Base-by-base conservation (phyloP, 78 protist species). In the Protostelium mycophagum region DNA sequence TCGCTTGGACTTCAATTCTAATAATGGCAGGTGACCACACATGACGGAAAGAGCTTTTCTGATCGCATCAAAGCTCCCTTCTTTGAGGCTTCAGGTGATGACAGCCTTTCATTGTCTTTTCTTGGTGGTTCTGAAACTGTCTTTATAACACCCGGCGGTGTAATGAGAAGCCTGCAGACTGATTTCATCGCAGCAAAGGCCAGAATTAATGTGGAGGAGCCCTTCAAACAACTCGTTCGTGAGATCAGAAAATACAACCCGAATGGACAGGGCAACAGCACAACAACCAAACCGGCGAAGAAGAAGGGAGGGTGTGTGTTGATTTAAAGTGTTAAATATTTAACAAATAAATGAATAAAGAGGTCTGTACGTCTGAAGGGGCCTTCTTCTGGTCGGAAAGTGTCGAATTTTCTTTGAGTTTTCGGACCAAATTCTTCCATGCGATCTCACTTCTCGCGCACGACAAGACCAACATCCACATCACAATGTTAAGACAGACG, bases 121-220 rank as follows among this genome's bases (percentile, higher is more conserved):
- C 29, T 83, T 29, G 29, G 38, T 83, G 38, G 29, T 29, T 83
- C 84, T 83, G 38, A 29, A 29, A 29, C 29, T 83, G 38, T 83
- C 84, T 83, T 85, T 16, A 23, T 51, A 16, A 51, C 73, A 51
- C 16, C 16, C 16, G 5, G 31, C 73, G 16, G 5, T 16, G 83
- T 85, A 5, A 35, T 85, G n/a, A 5, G 16, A 23, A 5, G 34
- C 86, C 86, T 23, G 5, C 91, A 91, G 34, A 84, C 83, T 91
- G 37, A 87, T 83, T 95, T 91, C 90, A 86, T 95, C 0, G 89
- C 97, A 34, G 99, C 99, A 39, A 96, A 97, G 90, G 87, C 85
- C 16, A 83, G 96, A 36, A 38, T 39, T 88, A 97, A 98, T 84
- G 97, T 98, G 35, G 98, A 97, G 38, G 97, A 96, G 51, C 93